Percentiles rank a stretch among this genome's conserved stretches.
These are phyloP conservation scores for Smittium mucronatum DNA, from an alignment of 371 early-diverging fungal genomes.

Conservation along the genomic window DNA sequence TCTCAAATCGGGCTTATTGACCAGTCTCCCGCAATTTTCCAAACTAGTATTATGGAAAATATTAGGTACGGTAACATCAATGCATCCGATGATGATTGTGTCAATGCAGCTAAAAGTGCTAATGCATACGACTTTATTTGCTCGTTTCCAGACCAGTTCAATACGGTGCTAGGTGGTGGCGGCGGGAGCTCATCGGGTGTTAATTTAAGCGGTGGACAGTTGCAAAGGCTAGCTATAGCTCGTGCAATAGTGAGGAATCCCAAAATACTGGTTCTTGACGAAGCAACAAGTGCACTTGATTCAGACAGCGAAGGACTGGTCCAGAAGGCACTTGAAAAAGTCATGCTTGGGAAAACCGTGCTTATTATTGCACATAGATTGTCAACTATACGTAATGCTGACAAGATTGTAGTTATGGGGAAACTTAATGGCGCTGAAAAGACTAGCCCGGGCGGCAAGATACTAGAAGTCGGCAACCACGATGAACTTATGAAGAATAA, in stretches of 20 bases:
- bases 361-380: slow-evolving; percentile 68
- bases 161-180: slow-evolving; percentile 56
- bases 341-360: slow-evolving; percentile 56
- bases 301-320: slow-evolving; percentile 55
- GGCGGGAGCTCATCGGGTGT: no score
- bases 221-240: slow-evolving; percentile 68
- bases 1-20: slow-evolving; percentile 53
- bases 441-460: slow-evolving; percentile 38
- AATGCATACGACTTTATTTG: slow-evolving; percentile 57
- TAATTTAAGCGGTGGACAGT: slow-evolving; percentile 87
- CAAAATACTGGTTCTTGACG: slow-evolving; percentile 66
- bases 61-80: slow-evolving; percentile 47
- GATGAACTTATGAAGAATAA: slow-evolving; percentile 39
- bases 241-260: slow-evolving; percentile 59
- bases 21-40: slow-evolving; percentile 67
- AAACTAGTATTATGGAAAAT: slow-evolving; percentile 57
- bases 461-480: slow-evolving; percentile 49
- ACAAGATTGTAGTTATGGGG: slow-evolving; percentile 53
- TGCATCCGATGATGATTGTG: slow-evolving; percentile 44
- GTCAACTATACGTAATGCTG: slow-evolving; percentile 54
- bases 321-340: slow-evolving; percentile 48
- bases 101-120: slow-evolving; percentile 50
- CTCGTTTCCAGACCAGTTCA: slow-evolving; percentile 50
- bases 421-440: neutral
- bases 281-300: slow-evolving; percentile 80